Conservation (phyloP, 768 basidiomycete genomes). For the Tylopilus balloui region DNA sequence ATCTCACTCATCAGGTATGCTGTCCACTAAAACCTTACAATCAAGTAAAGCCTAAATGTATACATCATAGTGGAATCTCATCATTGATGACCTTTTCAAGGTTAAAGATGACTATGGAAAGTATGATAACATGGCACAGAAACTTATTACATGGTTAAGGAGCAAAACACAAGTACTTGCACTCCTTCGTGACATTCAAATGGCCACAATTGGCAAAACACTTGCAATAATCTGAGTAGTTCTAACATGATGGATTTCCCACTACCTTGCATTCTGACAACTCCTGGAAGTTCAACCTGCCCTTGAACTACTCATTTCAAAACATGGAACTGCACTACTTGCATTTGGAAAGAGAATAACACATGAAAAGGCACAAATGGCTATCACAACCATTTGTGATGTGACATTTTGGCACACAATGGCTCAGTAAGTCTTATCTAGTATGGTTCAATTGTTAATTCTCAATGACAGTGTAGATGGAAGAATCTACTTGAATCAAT, state of each 20-base stretch:
- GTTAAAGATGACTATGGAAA: constrained; percentile 17
- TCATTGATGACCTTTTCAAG: constrained; percentile 38
- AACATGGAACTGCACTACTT: background rate
- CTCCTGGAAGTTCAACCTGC: background rate
- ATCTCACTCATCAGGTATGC: constrained; percentile 37
- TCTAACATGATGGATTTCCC: background rate
- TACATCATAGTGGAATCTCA: constrained; percentile 33
- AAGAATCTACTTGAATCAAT: background rate
- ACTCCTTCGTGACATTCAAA: constrained; percentile 24
- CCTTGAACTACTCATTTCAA: background rate
- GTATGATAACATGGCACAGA: constrained; percentile 23
- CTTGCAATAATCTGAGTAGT: background rate
- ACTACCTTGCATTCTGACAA: background rate
- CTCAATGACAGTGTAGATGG: background rate
- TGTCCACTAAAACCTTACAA: background rate
- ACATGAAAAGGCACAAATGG: background rate
- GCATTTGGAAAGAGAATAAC: background rate
- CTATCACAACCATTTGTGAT: background rate
- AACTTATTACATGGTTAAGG: constrained; percentile 37
- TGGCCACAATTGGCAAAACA: background rate
- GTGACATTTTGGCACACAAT: background rate
- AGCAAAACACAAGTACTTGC: constrained; percentile 34
- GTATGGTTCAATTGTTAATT: background rate
- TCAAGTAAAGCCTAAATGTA: background rate
- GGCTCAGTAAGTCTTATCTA: background rate